Evolutionary conservation across 2,329 filamentous ascomycete genomes (phyloP), one percentile per base, ranked within the genome.

Genomic region (Corynespora cassiicola): DNA sequence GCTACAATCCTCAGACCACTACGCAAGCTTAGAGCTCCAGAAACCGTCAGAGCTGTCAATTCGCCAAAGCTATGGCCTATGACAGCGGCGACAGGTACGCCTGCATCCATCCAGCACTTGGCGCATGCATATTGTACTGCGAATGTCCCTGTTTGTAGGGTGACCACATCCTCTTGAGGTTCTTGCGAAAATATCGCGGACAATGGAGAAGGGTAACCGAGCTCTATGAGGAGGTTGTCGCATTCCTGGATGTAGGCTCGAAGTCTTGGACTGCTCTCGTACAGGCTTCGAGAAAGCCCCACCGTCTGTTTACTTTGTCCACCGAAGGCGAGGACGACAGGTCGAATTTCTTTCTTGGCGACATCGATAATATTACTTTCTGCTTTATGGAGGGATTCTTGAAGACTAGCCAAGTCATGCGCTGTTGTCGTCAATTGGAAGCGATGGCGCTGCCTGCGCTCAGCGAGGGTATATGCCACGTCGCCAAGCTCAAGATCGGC

Each of bases 61-160:
- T 72, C 66, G 15, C 70, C 70, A 9, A 73, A 53, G 37, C 61
- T 59, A 34, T 58, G 56, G 14, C 56, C 56, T 3, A 58, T 21
- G 5, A 44, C 23, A 11, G 25, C 25, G 17, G 17, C 42, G 11
- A 41, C 22, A n/a, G 22, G 12, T 5, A 55, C 14, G 6, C 54
- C 53, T 19, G 31, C 37, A 24, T 55, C 46, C 2, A 51, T 43
- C 54, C 54, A 58, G 16, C 39, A 38, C 18, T 22, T 38, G 3
- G 56, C 54, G 15, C 30, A 39, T 2, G 54, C 54, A 26, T 60
- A 60, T 33, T 58, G 54, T 4, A 54, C 30, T 6, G 51, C 49
- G 28, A 58, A 50, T 7, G 47, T 42, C 12, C 23, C 35, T 5
- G 36, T 39, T 28, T 58, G 53, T n/a, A 58, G 43, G 18, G 33